phyloP scores from a whole-genome alignment of 75 land plant species.

The Pinus albicaulis region DNA sequence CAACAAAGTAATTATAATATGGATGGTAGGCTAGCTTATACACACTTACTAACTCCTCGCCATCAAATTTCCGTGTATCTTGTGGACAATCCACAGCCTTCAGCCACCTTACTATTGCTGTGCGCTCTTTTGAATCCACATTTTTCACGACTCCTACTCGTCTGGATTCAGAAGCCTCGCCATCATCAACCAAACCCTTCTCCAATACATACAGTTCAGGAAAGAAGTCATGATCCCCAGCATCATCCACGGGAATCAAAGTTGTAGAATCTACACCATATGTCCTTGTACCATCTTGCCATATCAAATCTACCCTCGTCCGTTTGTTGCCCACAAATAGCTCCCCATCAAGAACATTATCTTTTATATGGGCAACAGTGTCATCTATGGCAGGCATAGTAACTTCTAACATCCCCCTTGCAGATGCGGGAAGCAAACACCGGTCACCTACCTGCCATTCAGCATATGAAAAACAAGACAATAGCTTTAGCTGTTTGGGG shows the following conservation, averaged over 20 bases:
- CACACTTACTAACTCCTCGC: slow-evolving; percentile 26
- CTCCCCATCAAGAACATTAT: slow-evolving; percentile 59
- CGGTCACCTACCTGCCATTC: no score
- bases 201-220: slow-evolving; percentile 92
- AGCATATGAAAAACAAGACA: slow-evolving; percentile 11
- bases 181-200: slow-evolving; percentile 63
- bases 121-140: slow-evolving; percentile 87
- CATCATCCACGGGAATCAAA: slow-evolving; percentile 55
- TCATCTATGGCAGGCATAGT: no score
- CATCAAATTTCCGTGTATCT: slow-evolving; percentile 61
- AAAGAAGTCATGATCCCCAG: slow-evolving; percentile 50
- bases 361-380: slow-evolving; percentile 40
- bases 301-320: slow-evolving; percentile 83
- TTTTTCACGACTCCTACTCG: slow-evolving; percentile 82
- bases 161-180: slow-evolving; percentile 38
- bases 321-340: slow-evolving; percentile 58
- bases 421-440: no score
- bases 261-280: slow-evolving; percentile 40
- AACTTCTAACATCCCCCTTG: no score
- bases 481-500: slow-evolving; percentile 16
- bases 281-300: slow-evolving; percentile 84
- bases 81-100: slow-evolving; percentile 65
- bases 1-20: slow-evolving; percentile 88
- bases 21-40: slow-evolving; percentile 85
- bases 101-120: slow-evolving; percentile 82